A percentile compares a stretch with the other conserved stretches of the same genome.
phyloP scores from a whole-genome alignment of 2,329 filamentous ascomycete species.

The Xylariaceae sp. region DNA sequence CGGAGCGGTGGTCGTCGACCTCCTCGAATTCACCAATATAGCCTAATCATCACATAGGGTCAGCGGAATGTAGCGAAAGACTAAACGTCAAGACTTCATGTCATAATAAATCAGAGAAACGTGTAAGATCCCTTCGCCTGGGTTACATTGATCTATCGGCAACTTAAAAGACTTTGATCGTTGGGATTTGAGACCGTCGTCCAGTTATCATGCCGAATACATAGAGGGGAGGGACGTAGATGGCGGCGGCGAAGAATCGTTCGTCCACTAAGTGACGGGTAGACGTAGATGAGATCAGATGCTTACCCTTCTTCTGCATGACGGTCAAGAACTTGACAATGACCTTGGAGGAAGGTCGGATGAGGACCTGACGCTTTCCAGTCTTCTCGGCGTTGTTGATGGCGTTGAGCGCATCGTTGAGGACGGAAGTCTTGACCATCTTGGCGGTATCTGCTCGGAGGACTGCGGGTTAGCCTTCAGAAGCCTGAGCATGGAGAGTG shows the following conservation, averaged over 20 bases:
- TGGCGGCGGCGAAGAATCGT: slow-evolving; percentile 2
- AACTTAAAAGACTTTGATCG: slow-evolving; percentile 99
- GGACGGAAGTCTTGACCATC: slow-evolving; percentile 99
- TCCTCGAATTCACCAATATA: slow-evolving; percentile 98
- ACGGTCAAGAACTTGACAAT: slow-evolving; percentile 99
- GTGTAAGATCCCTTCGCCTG: slow-evolving; percentile 89
- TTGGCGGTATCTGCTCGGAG: slow-evolving; percentile 67
- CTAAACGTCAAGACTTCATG: slow-evolving; percentile 90
- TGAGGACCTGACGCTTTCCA: slow-evolving; percentile 98
- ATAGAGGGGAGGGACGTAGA: slow-evolving; percentile 14
- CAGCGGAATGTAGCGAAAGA: slow-evolving; percentile 80
- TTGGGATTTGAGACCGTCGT: slow-evolving; percentile 77
- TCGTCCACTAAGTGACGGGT: not conserved
- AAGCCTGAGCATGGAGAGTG: slow-evolving; percentile 68
- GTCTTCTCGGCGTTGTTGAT: slow-evolving; percentile 99
- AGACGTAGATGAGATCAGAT: slow-evolving; percentile 30
- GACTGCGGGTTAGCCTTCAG: slow-evolving; percentile 58
- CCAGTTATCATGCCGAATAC: slow-evolving; percentile 99
- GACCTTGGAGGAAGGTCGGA: slow-evolving; percentile 98
- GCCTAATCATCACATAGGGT: slow-evolving; percentile 34
- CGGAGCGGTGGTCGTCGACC: slow-evolving; percentile 98
- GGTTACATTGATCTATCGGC: slow-evolving; percentile 81
- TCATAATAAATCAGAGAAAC: slow-evolving; percentile 70
- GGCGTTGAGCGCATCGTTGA: slow-evolving; percentile 97
- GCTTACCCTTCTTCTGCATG: slow-evolving; percentile 99